Evolutionary conservation across 257 asterid genomes (phyloP).

Genomic region (Dorcoceras hygrometricum): DNA sequence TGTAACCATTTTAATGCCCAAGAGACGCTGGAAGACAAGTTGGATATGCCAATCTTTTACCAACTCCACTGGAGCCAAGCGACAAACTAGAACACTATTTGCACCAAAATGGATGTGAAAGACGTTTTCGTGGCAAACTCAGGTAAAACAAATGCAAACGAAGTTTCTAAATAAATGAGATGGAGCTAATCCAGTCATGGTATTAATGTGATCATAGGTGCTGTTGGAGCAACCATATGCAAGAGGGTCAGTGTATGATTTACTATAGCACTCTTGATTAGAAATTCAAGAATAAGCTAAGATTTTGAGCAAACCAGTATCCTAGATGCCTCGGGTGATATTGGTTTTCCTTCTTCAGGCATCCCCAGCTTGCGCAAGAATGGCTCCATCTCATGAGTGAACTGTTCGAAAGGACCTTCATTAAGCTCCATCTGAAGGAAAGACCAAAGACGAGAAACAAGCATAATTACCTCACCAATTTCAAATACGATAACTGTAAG

Average conservation of each 20-base stretch:
- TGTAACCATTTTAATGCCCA: slow-evolving; percentile 90
- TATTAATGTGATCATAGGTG: neutral
- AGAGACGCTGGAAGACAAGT: slow-evolving; percentile 56
- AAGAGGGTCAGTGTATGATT: neutral
- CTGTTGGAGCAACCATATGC: neutral
- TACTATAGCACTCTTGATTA: neutral
- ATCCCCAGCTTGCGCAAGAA: slow-evolving; percentile 92
- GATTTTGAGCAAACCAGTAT: slow-evolving; percentile 59
- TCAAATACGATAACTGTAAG: neutral
- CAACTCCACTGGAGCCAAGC: neutral
- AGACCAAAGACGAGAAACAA: slow-evolving; percentile 7
- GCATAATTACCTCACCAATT: neutral
- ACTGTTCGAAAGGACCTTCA: slow-evolving; percentile 94
- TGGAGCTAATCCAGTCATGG: neutral
- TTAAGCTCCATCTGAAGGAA: slow-evolving; percentile 79
- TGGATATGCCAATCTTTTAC: slow-evolving; percentile 8
- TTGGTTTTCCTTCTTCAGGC: slow-evolving; percentile 89
- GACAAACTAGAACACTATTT: neutral
- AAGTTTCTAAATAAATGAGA: neutral
- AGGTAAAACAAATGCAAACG: too few relatives aligned
- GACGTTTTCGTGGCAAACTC: neutral
- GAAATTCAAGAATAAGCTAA: slow-evolving; percentile 6
- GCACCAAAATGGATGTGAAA: neutral
- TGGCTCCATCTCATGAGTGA: slow-evolving; percentile 96
- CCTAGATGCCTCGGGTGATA: slow-evolving; percentile 86